A percentile compares a stretch with the other conserved stretches of the same genome.
phyloP scores from a whole-genome alignment of 805 yeast genomes.

The Sugiyamaella chiloensis region DNA sequence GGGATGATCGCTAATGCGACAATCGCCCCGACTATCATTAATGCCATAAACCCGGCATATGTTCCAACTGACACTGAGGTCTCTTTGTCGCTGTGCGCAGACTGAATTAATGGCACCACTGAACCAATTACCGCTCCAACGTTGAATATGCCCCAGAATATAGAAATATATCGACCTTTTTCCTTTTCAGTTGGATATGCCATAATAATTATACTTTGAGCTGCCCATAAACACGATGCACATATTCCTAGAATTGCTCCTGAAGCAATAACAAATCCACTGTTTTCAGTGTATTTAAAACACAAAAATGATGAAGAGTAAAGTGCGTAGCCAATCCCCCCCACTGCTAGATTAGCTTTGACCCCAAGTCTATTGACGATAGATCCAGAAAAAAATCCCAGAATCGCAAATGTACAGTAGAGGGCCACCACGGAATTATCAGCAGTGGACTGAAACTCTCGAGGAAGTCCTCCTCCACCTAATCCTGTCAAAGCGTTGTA shows the following conservation, averaged over 20 bases:
- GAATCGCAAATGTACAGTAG: constrained; percentile 52
- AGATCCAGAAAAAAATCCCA: constrained; percentile 54
- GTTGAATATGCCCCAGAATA: constrained; percentile 60
- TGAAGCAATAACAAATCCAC: constrained; percentile 52
- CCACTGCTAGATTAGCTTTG: constrained; percentile 39
- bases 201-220: constrained; percentile 56
- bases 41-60: constrained; percentile 51
- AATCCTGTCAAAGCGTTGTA: constrained; percentile 17
- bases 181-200: constrained; percentile 52
- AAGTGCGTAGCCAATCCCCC: constrained; percentile 47
- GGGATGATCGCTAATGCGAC: constrained; percentile 51
- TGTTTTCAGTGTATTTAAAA: constrained; percentile 43
- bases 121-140: constrained; percentile 61
- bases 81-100: constrained; percentile 36
- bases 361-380: constrained; percentile 50
- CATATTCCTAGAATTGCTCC: constrained; percentile 57
- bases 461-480: constrained; percentile 18
- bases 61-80: constrained; percentile 46
- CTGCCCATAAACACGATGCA: constrained; percentile 57
- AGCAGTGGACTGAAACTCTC: constrained; percentile 33
- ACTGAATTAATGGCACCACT: constrained; percentile 54
- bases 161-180: constrained; percentile 52
- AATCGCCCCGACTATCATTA: constrained; percentile 47
- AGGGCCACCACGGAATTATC: constrained; percentile 42
- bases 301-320: constrained; percentile 46